Evolutionary conservation across 768 basidiomycete species (phyloP), one percentile per base, ranked within the genome.

Genomic region (Russula griseocarnosa): DNA sequence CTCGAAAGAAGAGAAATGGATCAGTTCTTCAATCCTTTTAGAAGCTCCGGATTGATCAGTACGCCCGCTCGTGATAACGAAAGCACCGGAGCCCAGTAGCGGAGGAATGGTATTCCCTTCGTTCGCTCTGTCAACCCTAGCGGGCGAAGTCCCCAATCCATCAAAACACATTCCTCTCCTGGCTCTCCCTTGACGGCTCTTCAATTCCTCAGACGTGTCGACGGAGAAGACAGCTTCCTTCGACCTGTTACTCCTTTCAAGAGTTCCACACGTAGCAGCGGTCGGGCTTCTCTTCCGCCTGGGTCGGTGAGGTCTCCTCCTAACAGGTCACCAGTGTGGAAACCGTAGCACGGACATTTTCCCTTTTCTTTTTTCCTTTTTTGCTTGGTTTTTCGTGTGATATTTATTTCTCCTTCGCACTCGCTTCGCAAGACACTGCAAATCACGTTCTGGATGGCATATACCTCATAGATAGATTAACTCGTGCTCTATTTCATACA

Each of bases 121-220:
- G 0, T 87, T 92, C 67, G 80, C 84, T 11, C 71, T 91, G 22
- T 79, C 79, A 14, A 81, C n/a, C 81, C 82, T 3, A 72, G 74
- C 60, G 77, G 79, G 36, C 74, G 72, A 16, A n/a, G 82, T 61
- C 78, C 82, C 6, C n/a, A 75, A 38, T 79, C 79, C 0, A 67
- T 79, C 42, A 77, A 73, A 61, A 80, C 85, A 3, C 82, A 87
- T 62, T 83, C 85, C 30, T 79, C 79, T 1, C 81, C 85, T 38
- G 86, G 87, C 16, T 91, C 91, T 0, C 89, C 92, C 13, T n/a
- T 93, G 57, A 85, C 86, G 9, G 84, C 93, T 1, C 75, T 96
- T 52, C 92, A 95, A 72, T 94, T 93, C 75, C 83, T 96, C 67
- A 81, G 92, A 61, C 84, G 87, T 54, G 93, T 89, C 44, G 88